Evolutionary conservation across 2,329 filamentous ascomycete species (phyloP), one percentile per base, ranked within the genome.

Genomic region (Pseudogymnoascus pannorum): DNA sequence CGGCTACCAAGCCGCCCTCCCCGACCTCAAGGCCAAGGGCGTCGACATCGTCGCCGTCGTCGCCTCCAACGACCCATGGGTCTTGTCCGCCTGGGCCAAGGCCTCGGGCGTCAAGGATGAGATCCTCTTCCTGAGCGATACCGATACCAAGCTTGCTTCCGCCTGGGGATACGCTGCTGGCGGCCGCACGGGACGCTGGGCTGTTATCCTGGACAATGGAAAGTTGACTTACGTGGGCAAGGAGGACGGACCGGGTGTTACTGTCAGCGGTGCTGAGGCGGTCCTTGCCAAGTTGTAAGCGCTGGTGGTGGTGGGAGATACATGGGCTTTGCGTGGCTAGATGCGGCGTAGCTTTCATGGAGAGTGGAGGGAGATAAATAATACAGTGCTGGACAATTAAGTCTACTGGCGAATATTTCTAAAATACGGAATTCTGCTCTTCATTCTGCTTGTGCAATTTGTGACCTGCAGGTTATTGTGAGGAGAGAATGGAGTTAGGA

Each of bases 61-160:
- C 68, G 86, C 86, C 18, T 86, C 75, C 74, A 89, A 89, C 71
- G 87, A 89, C 75, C 78, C 83, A 14, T 88, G 76, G 71, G 87
- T 89, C 66, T 89, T 89, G 86, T 84, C 81, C 71, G 86, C 85
- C 31, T 88, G 85, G 85, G 82, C 82, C 70, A 89, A 89, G 77
- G 86, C 87, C 68, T 89, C 89, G 72, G 76, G 76, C 12, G 80
- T 88, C 66, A 85, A 81, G 69, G 78, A 78, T 57, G 82, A 88
- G 70, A 84, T 88, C 69, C 78, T 88, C 62, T 88, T 89, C 78
- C 79, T 89, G 67, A 82, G 79, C 69, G 87, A 89, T 70, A 77
- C 79, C 64, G 83, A 85, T 67, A 79, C 81, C 42, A 80, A 80
- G 67, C 88, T 89, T 78, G 83, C 81, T 67, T 83, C 87, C 77